Percentiles rank a stretch among this genome's conserved stretches.
These are phyloP conservation scores for Boletus pseudopeckii DNA, from an alignment of 768 basidiomycete genomes.

Conservation along the genomic window DNA sequence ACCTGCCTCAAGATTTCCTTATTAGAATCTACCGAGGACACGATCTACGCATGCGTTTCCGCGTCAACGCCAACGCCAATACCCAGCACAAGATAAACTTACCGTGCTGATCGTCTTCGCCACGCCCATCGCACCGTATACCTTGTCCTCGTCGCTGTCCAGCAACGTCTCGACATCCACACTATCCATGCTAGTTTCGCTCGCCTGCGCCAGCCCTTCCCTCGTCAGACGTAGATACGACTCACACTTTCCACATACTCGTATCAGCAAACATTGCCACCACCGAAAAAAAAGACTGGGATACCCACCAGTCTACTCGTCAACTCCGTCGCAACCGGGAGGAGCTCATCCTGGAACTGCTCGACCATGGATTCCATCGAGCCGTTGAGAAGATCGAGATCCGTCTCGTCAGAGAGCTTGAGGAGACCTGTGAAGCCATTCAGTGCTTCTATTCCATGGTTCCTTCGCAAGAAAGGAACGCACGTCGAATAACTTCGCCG, in stretches of 20 bases:
- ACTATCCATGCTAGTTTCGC: conserved; percentile 47
- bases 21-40: conserved; percentile 68
- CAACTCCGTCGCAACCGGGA: conserved; percentile 82
- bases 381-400: conserved; percentile 77
- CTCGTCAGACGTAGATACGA: conserved; percentile 77
- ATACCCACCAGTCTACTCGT: conserved; percentile 67
- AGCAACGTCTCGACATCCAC: conserved; percentile 56
- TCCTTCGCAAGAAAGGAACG: conserved; percentile 4
- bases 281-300: not conserved
- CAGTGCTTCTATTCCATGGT: not conserved
- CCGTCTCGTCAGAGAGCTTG: conserved; percentile 87
- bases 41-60: conserved; percentile 48
- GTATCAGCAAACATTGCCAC: not conserved
- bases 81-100: conserved; percentile 20
- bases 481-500: conserved; percentile 85
- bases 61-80: not conserved
- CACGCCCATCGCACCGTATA: conserved; percentile 83
- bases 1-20: conserved; percentile 75
- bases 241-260: conserved; percentile 51
- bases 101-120: conserved; percentile 83
- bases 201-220: conserved; percentile 54
- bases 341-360: conserved; percentile 76
- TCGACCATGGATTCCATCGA: conserved; percentile 88
- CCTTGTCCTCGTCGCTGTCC: conserved; percentile 78
- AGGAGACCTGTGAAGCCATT: conserved; percentile 58